Conservation (phyloP, 2,329 filamentous ascomycete species). For the Neospermospora avenae region DNA sequence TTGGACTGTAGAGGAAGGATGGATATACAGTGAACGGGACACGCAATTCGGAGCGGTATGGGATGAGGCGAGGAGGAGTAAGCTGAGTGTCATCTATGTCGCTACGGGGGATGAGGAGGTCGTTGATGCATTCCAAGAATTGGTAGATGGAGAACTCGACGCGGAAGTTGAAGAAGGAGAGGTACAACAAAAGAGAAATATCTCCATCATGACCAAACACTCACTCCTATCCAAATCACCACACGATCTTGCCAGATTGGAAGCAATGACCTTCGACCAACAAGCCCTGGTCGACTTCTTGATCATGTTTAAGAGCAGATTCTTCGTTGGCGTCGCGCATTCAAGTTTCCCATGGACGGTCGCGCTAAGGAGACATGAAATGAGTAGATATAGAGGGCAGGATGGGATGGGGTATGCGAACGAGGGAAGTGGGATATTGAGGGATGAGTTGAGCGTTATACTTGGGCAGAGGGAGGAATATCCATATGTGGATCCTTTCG, state of each 20-base stretch:
- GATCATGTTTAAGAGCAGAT: conserved; percentile 41
- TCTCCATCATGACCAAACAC: neutral
- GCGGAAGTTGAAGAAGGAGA: neutral
- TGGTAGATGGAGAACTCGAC: neutral
- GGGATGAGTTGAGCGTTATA: conserved; percentile 29
- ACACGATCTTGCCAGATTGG: conserved; percentile 34
- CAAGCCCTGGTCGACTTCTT: conserved; percentile 47
- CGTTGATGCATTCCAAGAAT: neutral
- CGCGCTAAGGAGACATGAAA: conserved; percentile 38
- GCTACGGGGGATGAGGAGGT: neutral
- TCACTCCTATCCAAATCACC: conserved; percentile 6
- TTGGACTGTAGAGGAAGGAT: neutral
- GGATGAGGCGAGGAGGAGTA: neutral
- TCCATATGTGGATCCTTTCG: conserved; percentile 3
- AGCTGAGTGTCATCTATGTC: neutral
- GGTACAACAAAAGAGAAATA: neutral
- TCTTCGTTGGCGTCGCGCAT: conserved; percentile 41
- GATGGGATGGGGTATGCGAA: neutral
- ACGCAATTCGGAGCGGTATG: conserved; percentile 23
- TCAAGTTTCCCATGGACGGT: conserved; percentile 46
- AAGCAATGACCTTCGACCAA: conserved; percentile 43
- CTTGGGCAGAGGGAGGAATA: conserved; percentile 20
- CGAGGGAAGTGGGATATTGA: conserved; percentile 13
- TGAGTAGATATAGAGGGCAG: neutral
- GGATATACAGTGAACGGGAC: conserved; percentile 8